A percentile compares a stretch with the other conserved stretches of the same genome.
phyloP scores from a whole-genome alignment of 148 eudicot species.

The Talinum fruticosum region DNA sequence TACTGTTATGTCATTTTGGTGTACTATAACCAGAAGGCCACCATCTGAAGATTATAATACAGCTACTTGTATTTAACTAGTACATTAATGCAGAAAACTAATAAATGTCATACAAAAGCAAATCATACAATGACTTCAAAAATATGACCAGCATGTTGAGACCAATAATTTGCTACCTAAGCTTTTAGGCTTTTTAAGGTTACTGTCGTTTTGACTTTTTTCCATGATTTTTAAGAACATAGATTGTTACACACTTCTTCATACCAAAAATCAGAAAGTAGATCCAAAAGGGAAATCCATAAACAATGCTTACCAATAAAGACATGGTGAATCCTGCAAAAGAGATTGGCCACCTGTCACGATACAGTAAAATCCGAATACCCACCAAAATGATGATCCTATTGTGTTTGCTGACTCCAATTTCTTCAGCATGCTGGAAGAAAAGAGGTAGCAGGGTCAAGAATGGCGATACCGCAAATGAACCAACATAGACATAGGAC shows the following conservation, averaged over 20 bases:
- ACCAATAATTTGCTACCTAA: no score
- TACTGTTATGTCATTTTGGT: background rate
- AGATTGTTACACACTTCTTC: no score
- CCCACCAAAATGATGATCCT: constrained; percentile 68
- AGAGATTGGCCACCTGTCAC: constrained; percentile 58
- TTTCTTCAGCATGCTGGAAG: constrained; percentile 51
- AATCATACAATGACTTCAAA: background rate
- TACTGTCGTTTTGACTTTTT: no score
- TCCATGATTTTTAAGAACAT: no score
- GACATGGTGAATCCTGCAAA: constrained; percentile 56
- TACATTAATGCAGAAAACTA: no score
- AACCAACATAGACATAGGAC: constrained; percentile 7
- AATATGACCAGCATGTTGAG: no score
- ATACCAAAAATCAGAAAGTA: background rate
- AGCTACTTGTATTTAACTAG: no score
- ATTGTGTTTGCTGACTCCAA: constrained; percentile 50
- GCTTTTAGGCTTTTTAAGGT: no score
- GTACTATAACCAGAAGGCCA: background rate
- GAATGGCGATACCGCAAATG: background rate
- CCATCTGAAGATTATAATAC: background rate
- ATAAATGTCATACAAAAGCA: no score
- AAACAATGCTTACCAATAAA: constrained; percentile 48
- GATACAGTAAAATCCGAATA: constrained; percentile 59
- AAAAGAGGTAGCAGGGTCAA: background rate
- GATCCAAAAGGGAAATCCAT: background rate